Evolutionary conservation across 1,284 basidiomycete genomes (phyloP).

Genomic region (Coniophora puteana): DNA sequence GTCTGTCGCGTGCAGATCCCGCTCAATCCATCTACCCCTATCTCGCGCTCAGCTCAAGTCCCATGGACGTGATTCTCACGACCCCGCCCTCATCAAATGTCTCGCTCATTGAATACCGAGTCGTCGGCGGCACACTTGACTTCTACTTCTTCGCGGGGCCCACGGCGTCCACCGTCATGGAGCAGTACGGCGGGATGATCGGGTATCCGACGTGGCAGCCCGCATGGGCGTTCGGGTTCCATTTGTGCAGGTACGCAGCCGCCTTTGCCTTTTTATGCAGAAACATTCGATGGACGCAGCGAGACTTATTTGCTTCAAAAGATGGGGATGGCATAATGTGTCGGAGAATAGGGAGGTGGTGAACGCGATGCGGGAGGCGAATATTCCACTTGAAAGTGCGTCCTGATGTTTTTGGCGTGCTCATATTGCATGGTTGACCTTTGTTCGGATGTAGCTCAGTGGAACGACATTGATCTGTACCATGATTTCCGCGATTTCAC

Average conservation of each 20-base stretch:
- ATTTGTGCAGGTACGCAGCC: slow-evolving; percentile 18
- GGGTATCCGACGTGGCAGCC: slow-evolving; percentile 68
- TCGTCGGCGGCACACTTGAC: slow-evolving; percentile 63
- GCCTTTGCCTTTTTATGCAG: background rate
- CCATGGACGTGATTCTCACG: slow-evolving; percentile 61
- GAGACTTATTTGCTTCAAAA: slow-evolving; percentile 23
- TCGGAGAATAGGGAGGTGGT: slow-evolving; percentile 50
- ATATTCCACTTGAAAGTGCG: slow-evolving; percentile 63
- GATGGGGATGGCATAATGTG: slow-evolving; percentile 54
- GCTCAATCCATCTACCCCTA: background rate
- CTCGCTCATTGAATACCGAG: slow-evolving; percentile 61
- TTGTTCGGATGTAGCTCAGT: slow-evolving; percentile 45
- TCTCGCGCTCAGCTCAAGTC: slow-evolving; percentile 41
- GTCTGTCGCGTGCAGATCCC: slow-evolving; percentile 29
- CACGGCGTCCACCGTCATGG: slow-evolving; percentile 55
- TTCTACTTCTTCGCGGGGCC: slow-evolving; percentile 74
- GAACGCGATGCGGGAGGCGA: slow-evolving; percentile 53
- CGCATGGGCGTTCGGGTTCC: slow-evolving; percentile 69
- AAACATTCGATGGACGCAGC: background rate
- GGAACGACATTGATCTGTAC: slow-evolving; percentile 78
- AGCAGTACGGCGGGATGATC: slow-evolving; percentile 61
- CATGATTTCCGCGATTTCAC: slow-evolving; percentile 68
- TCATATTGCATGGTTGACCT: slow-evolving; percentile 6
- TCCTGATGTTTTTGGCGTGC: slow-evolving; percentile 2
- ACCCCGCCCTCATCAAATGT: slow-evolving; percentile 46